Evolutionary conservation across 768 basidiomycete genomes (phyloP).

Genomic region (Cystobasidium ongulense): DNA sequence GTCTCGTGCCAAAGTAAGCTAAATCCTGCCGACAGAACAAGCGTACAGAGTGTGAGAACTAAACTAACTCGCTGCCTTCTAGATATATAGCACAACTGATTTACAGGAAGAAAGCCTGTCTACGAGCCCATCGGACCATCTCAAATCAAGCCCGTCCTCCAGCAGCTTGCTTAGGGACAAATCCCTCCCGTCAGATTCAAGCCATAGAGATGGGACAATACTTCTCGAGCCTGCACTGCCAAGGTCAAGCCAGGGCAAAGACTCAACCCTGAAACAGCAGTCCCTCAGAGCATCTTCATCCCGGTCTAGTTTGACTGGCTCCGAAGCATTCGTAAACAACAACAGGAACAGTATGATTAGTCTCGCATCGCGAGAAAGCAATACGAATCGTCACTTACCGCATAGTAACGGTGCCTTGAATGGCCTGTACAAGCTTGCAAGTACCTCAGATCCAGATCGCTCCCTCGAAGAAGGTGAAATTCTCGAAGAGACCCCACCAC

Average conservation of each 20-base stretch:
- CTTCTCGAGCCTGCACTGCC: neutral
- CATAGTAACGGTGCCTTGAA: neutral
- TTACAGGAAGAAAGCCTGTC: too few species aligned
- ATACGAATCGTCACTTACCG: neutral
- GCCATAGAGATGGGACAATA: neutral
- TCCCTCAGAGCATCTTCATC: neutral
- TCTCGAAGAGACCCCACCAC: neutral
- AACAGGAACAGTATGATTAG: conserved; percentile 26
- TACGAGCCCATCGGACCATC: neutral
- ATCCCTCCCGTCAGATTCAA: neutral
- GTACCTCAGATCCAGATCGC: neutral
- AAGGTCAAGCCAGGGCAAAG: neutral
- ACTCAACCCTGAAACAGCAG: neutral
- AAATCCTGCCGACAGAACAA: too few species aligned
- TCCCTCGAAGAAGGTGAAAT: conserved; percentile 27
- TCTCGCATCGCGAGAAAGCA: neutral
- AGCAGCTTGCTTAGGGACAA: neutral
- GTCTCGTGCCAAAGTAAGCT: neutral
- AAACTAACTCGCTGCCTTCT: neutral
- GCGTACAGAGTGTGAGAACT: neutral
- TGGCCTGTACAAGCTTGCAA: neutral
- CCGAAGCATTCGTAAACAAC: conserved; percentile 5
- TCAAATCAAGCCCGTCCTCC: neutral
- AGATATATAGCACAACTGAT: neutral
- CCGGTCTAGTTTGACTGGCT: neutral